Evolutionary conservation across 2,329 filamentous ascomycete genomes (phyloP).

Genomic region (Chaetoscypha palmicola): DNA sequence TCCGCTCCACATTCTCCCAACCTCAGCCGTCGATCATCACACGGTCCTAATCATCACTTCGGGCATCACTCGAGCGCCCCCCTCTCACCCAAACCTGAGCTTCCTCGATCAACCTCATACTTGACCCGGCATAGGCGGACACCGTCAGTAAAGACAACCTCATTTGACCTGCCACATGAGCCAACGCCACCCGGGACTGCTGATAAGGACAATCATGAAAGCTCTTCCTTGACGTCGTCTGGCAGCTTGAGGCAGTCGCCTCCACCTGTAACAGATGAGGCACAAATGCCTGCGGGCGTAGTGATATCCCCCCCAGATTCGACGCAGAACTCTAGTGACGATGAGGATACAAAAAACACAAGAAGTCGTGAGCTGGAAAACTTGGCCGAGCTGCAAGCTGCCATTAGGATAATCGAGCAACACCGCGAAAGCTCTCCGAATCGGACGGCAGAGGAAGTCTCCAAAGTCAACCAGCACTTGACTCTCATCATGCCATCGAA

Average conservation of each 20-base stretch:
- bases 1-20: slow-evolving; percentile 51
- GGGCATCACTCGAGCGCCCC: slow-evolving; percentile 22
- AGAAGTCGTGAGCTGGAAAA: slow-evolving; percentile 27
- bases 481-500: slow-evolving; percentile 32
- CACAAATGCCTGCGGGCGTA: slow-evolving; percentile 72
- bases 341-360: slow-evolving; percentile 51
- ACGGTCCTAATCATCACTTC: slow-evolving; percentile 36
- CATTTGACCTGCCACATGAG: slow-evolving; percentile 28
- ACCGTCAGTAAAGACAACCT: slow-evolving; percentile 37
- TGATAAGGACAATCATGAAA: slow-evolving; percentile 24
- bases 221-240: slow-evolving; percentile 33
- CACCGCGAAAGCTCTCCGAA: slow-evolving; percentile 52
- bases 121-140: slow-evolving; percentile 57
- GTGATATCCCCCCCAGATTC: slow-evolving; percentile 91
- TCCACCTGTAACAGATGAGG: slow-evolving; percentile 65
- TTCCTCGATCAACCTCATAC: slow-evolving; percentile 61
- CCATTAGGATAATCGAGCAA: slow-evolving; percentile 72
- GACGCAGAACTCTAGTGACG: slow-evolving; percentile 71
- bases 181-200: slow-evolving; percentile 24
- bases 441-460: slow-evolving; percentile 23
- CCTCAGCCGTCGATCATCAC: slow-evolving; percentile 51
- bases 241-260: slow-evolving; percentile 74
- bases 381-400: slow-evolving; percentile 63
- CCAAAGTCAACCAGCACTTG: slow-evolving; percentile 22
- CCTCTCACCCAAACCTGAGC: slow-evolving; percentile 38